phyloP scores from a whole-genome alignment of 345 rosid species.

The Diplotaxis tenuifolia region DNA sequence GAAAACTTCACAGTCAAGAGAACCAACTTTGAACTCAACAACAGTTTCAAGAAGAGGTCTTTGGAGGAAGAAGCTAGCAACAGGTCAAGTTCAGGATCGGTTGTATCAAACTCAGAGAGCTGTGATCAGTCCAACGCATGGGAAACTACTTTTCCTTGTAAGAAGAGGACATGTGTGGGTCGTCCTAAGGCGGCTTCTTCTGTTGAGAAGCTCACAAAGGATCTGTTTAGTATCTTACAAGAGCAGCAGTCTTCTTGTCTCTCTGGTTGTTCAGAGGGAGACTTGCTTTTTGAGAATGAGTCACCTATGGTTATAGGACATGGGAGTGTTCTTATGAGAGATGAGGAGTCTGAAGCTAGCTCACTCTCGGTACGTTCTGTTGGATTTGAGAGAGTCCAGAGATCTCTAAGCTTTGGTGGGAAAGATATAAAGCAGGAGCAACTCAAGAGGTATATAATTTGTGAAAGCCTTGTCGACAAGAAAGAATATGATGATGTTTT shows the following conservation, averaged over 20 bases:
- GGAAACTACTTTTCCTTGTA: constrained; percentile 81
- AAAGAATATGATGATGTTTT: constrained; percentile 2
- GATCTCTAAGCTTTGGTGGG: constrained; percentile 23
- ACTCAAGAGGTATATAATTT: constrained; percentile 53
- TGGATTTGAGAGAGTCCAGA: neutral
- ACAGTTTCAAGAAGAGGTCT: constrained; percentile 54
- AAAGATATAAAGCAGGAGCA: constrained; percentile 45
- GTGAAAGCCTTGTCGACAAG: neutral
- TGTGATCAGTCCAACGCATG: constrained; percentile 86
- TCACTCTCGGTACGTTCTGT: constrained; percentile 59
- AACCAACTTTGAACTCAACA: constrained; percentile 44
- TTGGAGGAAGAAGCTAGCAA: constrained; percentile 85
- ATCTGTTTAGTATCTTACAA: constrained; percentile 77
- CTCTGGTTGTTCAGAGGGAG: constrained; percentile 83
- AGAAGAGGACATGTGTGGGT: constrained; percentile 80
- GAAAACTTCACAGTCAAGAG: constrained; percentile 48
- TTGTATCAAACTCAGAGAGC: constrained; percentile 92
- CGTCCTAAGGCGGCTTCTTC: constrained; percentile 85
- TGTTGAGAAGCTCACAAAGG: constrained; percentile 92
- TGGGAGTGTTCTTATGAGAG: constrained; percentile 88
- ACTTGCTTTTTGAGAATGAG: constrained; percentile 83
- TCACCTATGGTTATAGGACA: constrained; percentile 94
- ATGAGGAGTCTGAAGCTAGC: constrained; percentile 98
- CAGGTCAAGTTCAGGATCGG: constrained; percentile 98
- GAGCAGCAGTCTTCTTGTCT: constrained; percentile 93